phyloP scores from a whole-genome alignment of 2,329 filamentous ascomycete species.

The Nigrospora sphaerica region DNA sequence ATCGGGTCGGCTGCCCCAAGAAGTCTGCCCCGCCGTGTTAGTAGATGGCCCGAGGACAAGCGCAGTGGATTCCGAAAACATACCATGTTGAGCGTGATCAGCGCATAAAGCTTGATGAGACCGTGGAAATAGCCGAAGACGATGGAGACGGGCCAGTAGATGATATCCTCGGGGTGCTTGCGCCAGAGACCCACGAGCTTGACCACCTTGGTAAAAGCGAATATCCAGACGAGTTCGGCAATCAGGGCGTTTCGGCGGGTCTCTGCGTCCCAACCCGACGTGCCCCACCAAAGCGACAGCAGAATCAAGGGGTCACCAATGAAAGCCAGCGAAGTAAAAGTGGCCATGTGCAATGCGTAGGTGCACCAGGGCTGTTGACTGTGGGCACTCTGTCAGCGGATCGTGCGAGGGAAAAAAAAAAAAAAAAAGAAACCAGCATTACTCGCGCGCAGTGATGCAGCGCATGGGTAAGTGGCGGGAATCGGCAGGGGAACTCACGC shows the following conservation, averaged over 20 bases:
- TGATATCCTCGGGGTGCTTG: constrained; percentile 73
- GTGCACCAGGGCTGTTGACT: constrained; percentile 91
- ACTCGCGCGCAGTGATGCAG: background rate
- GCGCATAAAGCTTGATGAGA: constrained; percentile 82
- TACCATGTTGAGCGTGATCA: constrained; percentile 78
- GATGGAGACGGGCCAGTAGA: constrained; percentile 78
- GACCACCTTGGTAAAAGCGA: constrained; percentile 78
- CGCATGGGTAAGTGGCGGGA: background rate
- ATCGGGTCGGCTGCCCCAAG: constrained; percentile 90
- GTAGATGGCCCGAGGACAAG: background rate
- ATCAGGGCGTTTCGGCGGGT: constrained; percentile 49
- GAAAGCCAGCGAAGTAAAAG: constrained; percentile 82
- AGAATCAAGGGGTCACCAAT: constrained; percentile 69
- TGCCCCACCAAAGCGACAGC: constrained; percentile 62
- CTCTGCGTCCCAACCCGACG: constrained; percentile 49
- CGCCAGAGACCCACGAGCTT: constrained; percentile 84
- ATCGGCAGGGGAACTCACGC: constrained; percentile 53
- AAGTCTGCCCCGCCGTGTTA: constrained; percentile 56
- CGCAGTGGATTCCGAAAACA: constrained; percentile 24
- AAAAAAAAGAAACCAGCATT: background rate
- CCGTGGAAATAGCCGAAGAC: constrained; percentile 91
- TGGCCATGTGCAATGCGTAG: constrained; percentile 88
- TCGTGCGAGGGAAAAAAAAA: constrained; percentile 4
- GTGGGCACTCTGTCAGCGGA: constrained; percentile 9
- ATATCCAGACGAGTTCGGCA: constrained; percentile 65